Evolutionary conservation across 2,329 filamentous ascomycete genomes (phyloP).

Genomic region (Tolypocladium guangdongense): DNA sequence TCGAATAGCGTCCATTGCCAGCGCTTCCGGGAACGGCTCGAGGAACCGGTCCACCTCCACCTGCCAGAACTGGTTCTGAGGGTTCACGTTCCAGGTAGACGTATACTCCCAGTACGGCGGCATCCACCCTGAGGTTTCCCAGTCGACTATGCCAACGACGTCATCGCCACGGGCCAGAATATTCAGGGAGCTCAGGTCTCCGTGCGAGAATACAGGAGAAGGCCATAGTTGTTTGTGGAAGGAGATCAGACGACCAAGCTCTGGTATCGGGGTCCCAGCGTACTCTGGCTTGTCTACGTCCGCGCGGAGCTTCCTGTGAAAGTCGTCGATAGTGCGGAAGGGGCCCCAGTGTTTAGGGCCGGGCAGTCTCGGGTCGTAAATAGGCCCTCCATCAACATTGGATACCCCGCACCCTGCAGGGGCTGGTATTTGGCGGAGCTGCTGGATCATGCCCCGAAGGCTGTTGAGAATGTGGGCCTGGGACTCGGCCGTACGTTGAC

Average conservation of each 20-base stretch:
- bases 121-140: conserved; percentile 21
- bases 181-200: conserved; percentile 31
- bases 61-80: conserved; percentile 9
- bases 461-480: conserved; percentile 8
- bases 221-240: conserved; percentile 23
- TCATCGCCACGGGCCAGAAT: conserved; percentile 28
- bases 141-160: conserved; percentile 31
- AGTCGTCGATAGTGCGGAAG: conserved; percentile 17
- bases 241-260: conserved; percentile 19
- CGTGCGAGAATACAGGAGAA: conserved; percentile 31
- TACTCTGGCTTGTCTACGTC: conserved; percentile 5
- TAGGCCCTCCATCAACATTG: conserved; percentile 14
- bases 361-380: conserved; percentile 15
- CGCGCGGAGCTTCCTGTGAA: conserved; percentile 19
- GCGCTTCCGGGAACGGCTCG: conserved; percentile 2
- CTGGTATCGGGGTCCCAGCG: conserved; percentile 6
- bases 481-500: conserved; percentile 3
- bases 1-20: conserved; percentile 10
- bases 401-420: conserved; percentile 8
- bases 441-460: conserved; percentile 8
- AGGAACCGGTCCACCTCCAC: conserved; percentile 8
- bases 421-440: conserved; percentile 12
- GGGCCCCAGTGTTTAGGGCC: conserved; percentile 13
- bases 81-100: conserved; percentile 7
- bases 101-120: conserved; percentile 23